Conservation (phyloP, 202 grass and related monocot species). For the Brachypodium distachyon region DNA sequence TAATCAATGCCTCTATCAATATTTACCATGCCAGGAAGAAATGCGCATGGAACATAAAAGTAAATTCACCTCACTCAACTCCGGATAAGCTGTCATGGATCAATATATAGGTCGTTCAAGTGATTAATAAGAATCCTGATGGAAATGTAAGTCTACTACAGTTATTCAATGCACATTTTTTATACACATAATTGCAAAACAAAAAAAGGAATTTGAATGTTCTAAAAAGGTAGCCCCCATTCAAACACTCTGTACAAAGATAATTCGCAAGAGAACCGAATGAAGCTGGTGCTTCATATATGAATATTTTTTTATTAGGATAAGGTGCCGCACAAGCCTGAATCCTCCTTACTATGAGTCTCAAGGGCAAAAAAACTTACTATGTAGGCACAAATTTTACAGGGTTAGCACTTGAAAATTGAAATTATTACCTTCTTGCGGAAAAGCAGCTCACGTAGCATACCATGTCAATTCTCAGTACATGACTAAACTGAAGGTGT, state of each 20-base stretch:
- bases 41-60: not conserved
- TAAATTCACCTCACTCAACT: too few species aligned
- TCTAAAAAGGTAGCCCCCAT: not conserved
- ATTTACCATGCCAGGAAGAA: not conserved
- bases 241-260: not conserved
- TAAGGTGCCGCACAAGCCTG: too few species aligned
- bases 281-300: not conserved
- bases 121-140: not conserved
- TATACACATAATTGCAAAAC: not conserved
- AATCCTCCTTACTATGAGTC: too few species aligned
- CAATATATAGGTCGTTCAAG: not conserved
- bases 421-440: not conserved
- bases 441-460: not conserved
- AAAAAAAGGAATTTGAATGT: not conserved
- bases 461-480: not conserved
- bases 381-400: not conserved
- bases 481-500: not conserved
- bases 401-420: not conserved
- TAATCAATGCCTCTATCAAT: constrained; percentile 26
- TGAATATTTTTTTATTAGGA: not conserved
- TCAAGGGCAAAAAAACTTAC: too few species aligned
- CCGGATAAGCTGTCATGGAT: too few species aligned
- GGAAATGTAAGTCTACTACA: not conserved
- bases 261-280: not conserved
- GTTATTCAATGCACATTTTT: not conserved